Evolutionary conservation across 129 eudicot species (phyloP), one percentile per base, ranked within the genome.

Genomic region (Saussurea involucrata): DNA sequence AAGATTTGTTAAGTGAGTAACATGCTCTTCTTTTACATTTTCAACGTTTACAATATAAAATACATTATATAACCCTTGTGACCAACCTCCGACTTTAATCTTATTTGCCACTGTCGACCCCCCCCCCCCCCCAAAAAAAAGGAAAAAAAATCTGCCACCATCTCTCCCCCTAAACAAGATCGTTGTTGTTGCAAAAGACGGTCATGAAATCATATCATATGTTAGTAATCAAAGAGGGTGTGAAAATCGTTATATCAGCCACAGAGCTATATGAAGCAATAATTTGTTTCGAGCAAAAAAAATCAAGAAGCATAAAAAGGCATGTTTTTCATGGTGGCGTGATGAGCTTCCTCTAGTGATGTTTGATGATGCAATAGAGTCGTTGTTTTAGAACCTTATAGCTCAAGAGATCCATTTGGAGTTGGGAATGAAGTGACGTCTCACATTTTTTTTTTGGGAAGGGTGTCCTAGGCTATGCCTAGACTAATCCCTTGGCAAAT

Each of bases 391-490:
- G 69, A 90, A 90, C 86, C 85, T 88, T 20, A 86, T 91, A 36
- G 93, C 91, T 86, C 72, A 88, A 91, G 72, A 65, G 97, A 21
- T 80, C 61, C 93, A 91, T 69, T 91, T 86, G 91, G 83, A 42
- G 89, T 88, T 3, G 86, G 92, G 6, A 87, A 83, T 21, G 88
- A 83, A 68, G 88, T 90, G 68, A 83, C 86, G 27, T 85, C 88
- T 0, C 85, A 80, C 72, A n/a, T n/a, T n/a, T n/a, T n/a, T n/a
- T n/a, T n/a, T n/a, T n/a, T n/a, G n/a, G n/a, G n/a, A n/a, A n/a
- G n/a, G n/a, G n/a, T n/a, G n/a, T n/a, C n/a, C n/a, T n/a, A n/a
- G n/a, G n/a, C n/a, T n/a, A n/a, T n/a, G n/a, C n/a, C n/a, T n/a
- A n/a, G n/a, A n/a, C n/a, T n/a, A n/a, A n/a, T n/a, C n/a, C n/a